Conservation (phyloP, 2,329 filamentous ascomycete genomes). For the Cladosporium phlei region DNA sequence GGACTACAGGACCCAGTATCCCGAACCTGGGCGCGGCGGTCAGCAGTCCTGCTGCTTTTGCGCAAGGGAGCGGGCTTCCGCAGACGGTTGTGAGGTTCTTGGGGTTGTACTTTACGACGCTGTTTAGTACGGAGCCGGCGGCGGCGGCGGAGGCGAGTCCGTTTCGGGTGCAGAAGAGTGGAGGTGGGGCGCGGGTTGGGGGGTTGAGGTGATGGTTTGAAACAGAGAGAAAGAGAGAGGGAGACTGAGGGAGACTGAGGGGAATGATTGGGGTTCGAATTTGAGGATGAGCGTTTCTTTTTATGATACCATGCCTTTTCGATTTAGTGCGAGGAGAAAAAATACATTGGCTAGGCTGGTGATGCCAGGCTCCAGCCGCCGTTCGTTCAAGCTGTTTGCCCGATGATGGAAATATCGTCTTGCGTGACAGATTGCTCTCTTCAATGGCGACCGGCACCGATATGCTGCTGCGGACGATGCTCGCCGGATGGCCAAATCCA, state of each 20-base stretch:
- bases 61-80: conserved; percentile 32
- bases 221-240: too few relatives aligned
- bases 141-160: conserved; percentile 41
- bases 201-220: conserved; percentile 5
- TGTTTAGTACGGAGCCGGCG: conserved; percentile 43
- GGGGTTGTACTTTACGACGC: conserved; percentile 42
- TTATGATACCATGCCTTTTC: conserved; percentile 1
- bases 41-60: conserved; percentile 26
- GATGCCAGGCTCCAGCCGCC: conserved; percentile 1
- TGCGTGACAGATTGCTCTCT: too few relatives aligned
- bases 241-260: too few relatives aligned
- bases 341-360: background rate
- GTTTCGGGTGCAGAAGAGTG: conserved; percentile 26
- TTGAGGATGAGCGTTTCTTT: background rate
- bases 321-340: background rate
- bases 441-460: too few relatives aligned
- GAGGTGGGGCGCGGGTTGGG: conserved; percentile 6
- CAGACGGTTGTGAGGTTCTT: conserved; percentile 42
- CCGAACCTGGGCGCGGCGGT: conserved; percentile 23
- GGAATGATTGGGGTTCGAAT: too few relatives aligned
- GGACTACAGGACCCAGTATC: conserved; percentile 17
- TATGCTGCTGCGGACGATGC: too few relatives aligned
- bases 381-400: background rate
- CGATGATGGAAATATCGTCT: too few relatives aligned
- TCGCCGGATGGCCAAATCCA: too few relatives aligned